Evolutionary conservation across 2,329 filamentous ascomycete species (phyloP).

Genomic region (Fusarium denticulatum): DNA sequence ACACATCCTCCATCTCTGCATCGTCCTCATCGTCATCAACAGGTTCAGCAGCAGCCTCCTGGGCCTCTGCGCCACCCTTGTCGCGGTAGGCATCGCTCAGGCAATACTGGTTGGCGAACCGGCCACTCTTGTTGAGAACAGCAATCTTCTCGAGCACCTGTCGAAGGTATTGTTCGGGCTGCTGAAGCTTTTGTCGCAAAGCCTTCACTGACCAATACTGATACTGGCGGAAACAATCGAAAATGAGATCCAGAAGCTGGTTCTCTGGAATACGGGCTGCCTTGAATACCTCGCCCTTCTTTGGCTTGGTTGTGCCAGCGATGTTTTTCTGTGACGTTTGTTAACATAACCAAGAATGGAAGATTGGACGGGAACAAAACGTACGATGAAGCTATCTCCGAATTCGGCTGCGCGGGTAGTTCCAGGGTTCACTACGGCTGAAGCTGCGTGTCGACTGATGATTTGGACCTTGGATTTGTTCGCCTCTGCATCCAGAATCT

Average conservation of each 20-base stretch:
- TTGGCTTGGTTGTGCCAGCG: constrained; percentile 60
- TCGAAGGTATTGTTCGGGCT: constrained; percentile 94
- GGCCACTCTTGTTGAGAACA: constrained; percentile 81
- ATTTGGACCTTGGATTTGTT: constrained; percentile 62
- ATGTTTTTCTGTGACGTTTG: constrained; percentile 60
- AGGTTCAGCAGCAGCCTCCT: constrained; percentile 64
- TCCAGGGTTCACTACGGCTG: constrained; percentile 67
- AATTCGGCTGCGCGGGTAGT: constrained; percentile 50
- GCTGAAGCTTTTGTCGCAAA: constrained; percentile 78
- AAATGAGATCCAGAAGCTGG: constrained; percentile 86
- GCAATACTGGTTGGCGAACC: constrained; percentile 87
- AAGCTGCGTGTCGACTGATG: constrained; percentile 60
- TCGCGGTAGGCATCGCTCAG: constrained; percentile 69
- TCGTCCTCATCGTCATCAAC: constrained; percentile 70
- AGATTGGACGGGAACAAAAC: constrained; percentile 44
- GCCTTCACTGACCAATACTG: constrained; percentile 95
- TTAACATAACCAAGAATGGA: constrained; percentile 25
- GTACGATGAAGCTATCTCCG: constrained; percentile 65
- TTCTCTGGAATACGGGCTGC: constrained; percentile 89
- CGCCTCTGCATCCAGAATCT: constrained; percentile 60
- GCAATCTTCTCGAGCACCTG: constrained; percentile 86
- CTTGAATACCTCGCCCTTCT: constrained; percentile 79
- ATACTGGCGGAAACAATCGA: constrained; percentile 84
- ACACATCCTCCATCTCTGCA: constrained; percentile 84
- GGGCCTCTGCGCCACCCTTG: constrained; percentile 56